Percentiles rank a stretch among this genome's conserved stretches.
phyloP scores from a whole-genome alignment of 2,329 filamentous ascomycete genomes.

The Neurospora sp. region DNA sequence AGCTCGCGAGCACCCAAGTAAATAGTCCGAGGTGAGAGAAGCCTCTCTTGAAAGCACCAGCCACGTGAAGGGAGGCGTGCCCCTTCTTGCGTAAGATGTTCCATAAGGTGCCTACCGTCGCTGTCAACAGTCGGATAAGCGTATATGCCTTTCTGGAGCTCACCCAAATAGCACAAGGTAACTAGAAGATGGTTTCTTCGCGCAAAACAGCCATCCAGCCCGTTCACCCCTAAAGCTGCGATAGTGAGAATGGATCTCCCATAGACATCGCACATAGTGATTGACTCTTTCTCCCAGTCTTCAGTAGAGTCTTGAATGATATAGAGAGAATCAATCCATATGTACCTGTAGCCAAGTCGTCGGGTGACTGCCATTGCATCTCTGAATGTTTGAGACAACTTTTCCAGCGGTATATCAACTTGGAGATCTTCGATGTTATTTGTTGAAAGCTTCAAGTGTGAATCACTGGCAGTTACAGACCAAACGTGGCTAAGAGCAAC shows the following conservation, averaged over 20 bases:
- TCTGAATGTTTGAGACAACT: background rate
- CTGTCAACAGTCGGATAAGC: background rate
- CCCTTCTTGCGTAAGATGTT: background rate
- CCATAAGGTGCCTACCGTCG: background rate
- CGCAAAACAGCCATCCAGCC: background rate
- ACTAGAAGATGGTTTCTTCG: background rate
- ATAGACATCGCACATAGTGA: background rate
- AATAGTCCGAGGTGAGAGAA: constrained; percentile 1
- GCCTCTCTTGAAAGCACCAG: constrained; percentile 2
- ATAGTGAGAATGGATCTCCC: background rate
- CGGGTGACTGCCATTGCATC: background rate
- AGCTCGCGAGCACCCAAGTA: constrained; percentile 1
- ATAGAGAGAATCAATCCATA: background rate
- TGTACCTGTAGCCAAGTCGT: background rate
- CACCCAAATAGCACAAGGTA: background rate
- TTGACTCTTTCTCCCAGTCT: background rate
- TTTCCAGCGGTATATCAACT: background rate
- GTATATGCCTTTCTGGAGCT: background rate
- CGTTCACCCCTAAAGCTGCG: background rate
- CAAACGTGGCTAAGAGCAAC: background rate
- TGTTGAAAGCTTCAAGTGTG: background rate
- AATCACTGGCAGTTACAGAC: background rate
- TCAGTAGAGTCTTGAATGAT: background rate
- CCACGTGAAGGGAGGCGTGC: background rate
- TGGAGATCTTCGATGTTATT: background rate